phyloP scores from a whole-genome alignment of 148 eudicot genomes.

The Vaccinium macrocarpon region DNA sequence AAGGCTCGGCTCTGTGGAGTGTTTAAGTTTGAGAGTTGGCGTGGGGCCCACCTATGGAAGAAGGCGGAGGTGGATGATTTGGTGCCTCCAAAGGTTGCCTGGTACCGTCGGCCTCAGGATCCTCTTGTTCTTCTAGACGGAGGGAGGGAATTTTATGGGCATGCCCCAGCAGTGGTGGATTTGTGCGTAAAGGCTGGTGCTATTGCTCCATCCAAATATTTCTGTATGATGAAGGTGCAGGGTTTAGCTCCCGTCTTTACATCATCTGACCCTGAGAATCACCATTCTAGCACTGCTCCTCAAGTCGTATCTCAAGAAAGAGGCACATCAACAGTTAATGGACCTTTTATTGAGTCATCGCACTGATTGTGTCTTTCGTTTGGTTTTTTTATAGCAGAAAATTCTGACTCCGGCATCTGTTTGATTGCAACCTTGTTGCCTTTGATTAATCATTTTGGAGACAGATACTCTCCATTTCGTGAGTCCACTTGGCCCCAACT shows the following conservation, averaged over 20 bases:
- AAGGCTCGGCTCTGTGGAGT: slow-evolving; percentile 88
- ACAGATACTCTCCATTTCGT: background rate
- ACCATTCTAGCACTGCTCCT: too few relatives aligned
- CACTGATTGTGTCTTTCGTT: too few relatives aligned
- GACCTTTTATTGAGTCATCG: too few relatives aligned
- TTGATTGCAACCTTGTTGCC: slow-evolving; percentile 11
- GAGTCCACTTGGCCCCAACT: slow-evolving; percentile 1
- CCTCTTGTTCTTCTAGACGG: slow-evolving; percentile 58
- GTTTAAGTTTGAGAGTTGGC: slow-evolving; percentile 72
- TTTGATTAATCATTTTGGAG: background rate
- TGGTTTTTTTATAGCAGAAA: too few relatives aligned
- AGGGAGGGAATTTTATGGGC: slow-evolving; percentile 76
- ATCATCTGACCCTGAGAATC: too few relatives aligned
- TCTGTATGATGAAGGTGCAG: slow-evolving; percentile 76
- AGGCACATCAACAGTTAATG: too few relatives aligned
- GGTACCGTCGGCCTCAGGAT: slow-evolving; percentile 78
- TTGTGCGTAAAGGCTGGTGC: slow-evolving; percentile 75
- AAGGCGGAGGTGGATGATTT: slow-evolving; percentile 78
- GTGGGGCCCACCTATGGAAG: slow-evolving; percentile 76
- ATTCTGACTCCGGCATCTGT: slow-evolving; percentile 28
- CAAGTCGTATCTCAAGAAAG: too few relatives aligned
- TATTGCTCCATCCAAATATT: slow-evolving; percentile 47
- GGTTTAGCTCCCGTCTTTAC: slow-evolving; percentile 35
- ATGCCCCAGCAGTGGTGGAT: slow-evolving; percentile 92
- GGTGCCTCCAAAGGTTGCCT: slow-evolving; percentile 71